Conservation (phyloP, 305 asterid genomes). For the Striga hermonthica region DNA sequence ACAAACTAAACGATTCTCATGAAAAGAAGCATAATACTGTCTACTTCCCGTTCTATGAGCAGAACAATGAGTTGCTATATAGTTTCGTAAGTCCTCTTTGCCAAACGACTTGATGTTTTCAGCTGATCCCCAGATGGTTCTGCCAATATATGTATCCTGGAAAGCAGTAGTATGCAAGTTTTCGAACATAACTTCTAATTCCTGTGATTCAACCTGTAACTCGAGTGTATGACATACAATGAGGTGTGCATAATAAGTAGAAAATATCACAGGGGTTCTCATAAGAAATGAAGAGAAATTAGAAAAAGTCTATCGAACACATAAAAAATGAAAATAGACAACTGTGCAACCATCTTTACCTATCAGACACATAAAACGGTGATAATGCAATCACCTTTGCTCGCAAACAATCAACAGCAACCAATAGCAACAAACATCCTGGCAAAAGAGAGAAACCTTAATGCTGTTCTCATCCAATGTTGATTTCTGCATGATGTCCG, state of each 20-base stretch:
- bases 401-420: background rate
- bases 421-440: background rate
- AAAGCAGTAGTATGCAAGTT: conserved; percentile 91
- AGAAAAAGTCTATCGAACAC: too few species aligned
- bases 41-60: conserved; percentile 69
- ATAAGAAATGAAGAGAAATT: conserved; percentile 7
- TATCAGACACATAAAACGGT: conserved; percentile 12
- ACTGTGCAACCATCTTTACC: background rate
- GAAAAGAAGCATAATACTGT: conserved; percentile 19
- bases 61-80: conserved; percentile 72
- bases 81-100: conserved; percentile 52
- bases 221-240: conserved; percentile 24
- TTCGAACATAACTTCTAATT: conserved; percentile 86
- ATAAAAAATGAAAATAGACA: background rate
- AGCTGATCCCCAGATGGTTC: conserved; percentile 90
- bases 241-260: conserved; percentile 22
- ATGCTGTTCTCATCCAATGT: conserved; percentile 59
- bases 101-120: conserved; percentile 61
- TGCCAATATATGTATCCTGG: conserved; percentile 81
- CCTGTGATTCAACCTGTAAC: conserved; percentile 75
- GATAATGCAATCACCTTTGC: conserved; percentile 11
- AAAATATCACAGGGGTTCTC: background rate
- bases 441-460: conserved; percentile 13
- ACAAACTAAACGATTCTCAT: too few species aligned
- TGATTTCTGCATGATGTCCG: conserved; percentile 84